phyloP scores from a whole-genome alignment of 345 rosid genomes.

The Brassica carinata region DNA sequence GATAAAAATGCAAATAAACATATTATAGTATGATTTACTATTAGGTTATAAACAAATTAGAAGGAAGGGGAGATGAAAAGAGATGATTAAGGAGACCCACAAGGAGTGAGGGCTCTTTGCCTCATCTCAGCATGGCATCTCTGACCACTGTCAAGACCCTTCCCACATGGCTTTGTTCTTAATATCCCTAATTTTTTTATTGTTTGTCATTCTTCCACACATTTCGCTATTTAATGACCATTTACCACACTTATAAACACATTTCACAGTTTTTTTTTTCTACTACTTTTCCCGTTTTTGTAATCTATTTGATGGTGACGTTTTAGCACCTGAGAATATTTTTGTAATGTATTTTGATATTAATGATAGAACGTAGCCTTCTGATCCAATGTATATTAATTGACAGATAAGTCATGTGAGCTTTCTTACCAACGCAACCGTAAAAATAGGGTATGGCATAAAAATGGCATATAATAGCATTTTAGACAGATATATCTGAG shows the following conservation, averaged over 20 bases:
- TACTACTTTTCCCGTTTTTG: background rate
- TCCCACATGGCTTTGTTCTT: slow-evolving; percentile 30
- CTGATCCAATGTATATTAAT: background rate
- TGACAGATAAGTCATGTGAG: background rate
- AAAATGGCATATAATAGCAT: background rate
- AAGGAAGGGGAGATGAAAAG: slow-evolving; percentile 39
- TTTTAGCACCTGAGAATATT: slow-evolving; percentile 1
- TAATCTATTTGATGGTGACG: background rate
- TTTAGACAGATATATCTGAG: background rate
- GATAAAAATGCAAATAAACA: slow-evolving; percentile 6
- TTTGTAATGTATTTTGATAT: slow-evolving; percentile 1
- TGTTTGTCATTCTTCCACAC: slow-evolving; percentile 26
- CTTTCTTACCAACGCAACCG: background rate
- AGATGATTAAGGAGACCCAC: slow-evolving; percentile 41
- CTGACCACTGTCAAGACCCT: slow-evolving; percentile 37
- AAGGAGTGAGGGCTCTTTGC: slow-evolving; percentile 43
- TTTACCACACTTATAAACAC: slow-evolving; percentile 1
- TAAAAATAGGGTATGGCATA: background rate
- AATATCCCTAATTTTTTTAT: background rate
- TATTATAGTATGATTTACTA: slow-evolving; percentile 24
- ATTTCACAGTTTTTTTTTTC: background rate
- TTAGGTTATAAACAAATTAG: background rate
- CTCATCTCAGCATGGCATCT: slow-evolving; percentile 40
- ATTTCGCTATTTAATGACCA: slow-evolving; percentile 21
- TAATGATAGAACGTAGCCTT: background rate